These are phyloP conservation scores for Pascua sp. DNA, from an alignment of 1,284 basidiomycete species.

Conservation along the genomic window DNA sequence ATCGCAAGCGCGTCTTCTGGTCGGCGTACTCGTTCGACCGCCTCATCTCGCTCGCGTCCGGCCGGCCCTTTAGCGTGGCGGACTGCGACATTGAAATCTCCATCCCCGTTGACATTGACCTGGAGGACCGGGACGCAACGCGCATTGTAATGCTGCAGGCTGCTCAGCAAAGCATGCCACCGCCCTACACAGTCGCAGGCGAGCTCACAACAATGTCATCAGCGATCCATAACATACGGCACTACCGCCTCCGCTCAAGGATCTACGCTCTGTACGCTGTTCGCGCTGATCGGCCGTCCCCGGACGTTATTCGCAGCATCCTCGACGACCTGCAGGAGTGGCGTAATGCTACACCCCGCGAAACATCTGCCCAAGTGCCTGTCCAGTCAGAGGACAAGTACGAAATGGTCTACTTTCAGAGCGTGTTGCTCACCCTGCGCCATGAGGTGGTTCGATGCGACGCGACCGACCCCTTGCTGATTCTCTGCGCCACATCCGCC, in stretches of 20 bases:
- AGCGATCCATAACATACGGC: slow-evolving; percentile 13
- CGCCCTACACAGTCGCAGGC: neutral
- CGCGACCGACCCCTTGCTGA: slow-evolving; percentile 15
- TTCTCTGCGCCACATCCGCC: slow-evolving; percentile 20
- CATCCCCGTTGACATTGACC: slow-evolving; percentile 10
- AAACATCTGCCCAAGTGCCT: neutral
- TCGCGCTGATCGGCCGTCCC: slow-evolving; percentile 3
- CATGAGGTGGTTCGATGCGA: slow-evolving; percentile 11
- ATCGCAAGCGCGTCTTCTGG: slow-evolving; percentile 17
- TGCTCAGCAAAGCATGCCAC: neutral
- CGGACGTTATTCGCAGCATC: slow-evolving; percentile 10
- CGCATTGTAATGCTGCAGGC: slow-evolving; percentile 1
- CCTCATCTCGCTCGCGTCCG: slow-evolving; percentile 15
- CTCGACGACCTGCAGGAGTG: slow-evolving; percentile 20
- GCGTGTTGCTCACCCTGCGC: slow-evolving; percentile 15
- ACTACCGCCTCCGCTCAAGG: slow-evolving; percentile 15
- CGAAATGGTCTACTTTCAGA: slow-evolving; percentile 19
- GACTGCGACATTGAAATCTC: slow-evolving; percentile 15
- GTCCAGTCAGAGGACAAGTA: slow-evolving; percentile 15
- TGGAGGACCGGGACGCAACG: neutral
- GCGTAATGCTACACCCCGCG: slow-evolving; percentile 14
- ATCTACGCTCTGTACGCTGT: slow-evolving; percentile 12
- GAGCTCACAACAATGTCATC: slow-evolving; percentile 17
- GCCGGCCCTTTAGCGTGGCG: slow-evolving; percentile 10
- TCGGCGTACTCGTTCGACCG: slow-evolving; percentile 16